phyloP scores from a whole-genome alignment of 306 rosid genomes.

The Ochetophila trinervis region DNA sequence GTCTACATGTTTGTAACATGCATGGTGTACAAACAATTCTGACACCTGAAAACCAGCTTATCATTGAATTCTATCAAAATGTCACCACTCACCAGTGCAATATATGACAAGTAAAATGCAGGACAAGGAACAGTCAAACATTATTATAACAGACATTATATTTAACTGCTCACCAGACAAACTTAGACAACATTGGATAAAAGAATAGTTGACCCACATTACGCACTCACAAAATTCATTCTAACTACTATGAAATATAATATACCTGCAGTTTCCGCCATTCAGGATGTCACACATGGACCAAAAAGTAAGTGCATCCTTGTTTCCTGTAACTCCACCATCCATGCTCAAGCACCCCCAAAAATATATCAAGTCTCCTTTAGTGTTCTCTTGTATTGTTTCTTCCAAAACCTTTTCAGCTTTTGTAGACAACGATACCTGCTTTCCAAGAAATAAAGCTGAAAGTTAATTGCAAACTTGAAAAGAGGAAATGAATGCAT shows the following conservation, averaged over 20 bases:
- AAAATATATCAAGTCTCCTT: conserved; percentile 80
- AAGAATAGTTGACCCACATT: background rate
- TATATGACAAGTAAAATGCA: conserved; percentile 3
- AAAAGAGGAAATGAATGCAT: background rate
- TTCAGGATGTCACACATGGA: conserved; percentile 87
- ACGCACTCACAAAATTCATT: background rate
- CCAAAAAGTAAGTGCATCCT: conserved; percentile 78
- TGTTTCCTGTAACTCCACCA: conserved; percentile 41
- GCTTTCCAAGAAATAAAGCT: conserved; percentile 25
- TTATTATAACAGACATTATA: background rate
- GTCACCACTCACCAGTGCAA: background rate
- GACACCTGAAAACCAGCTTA: conserved; percentile 10
- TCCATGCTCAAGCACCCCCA: conserved; percentile 74
- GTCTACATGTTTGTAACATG: background rate
- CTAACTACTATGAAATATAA: background rate
- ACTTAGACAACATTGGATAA: background rate
- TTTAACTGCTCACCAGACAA: background rate
- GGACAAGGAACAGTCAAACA: conserved; percentile 16
- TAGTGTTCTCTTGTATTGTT: conserved; percentile 48
- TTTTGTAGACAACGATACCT: conserved; percentile 62
- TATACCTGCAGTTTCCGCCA: conserved; percentile 88
- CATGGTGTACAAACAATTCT: background rate
- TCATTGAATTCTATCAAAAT: conserved; percentile 4
- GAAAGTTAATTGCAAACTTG: background rate
- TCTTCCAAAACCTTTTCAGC: conserved; percentile 77